Base-by-base conservation (phyloP, 371 early-diverging fungal species). In the Neoconidiobolus thromboides region DNA sequence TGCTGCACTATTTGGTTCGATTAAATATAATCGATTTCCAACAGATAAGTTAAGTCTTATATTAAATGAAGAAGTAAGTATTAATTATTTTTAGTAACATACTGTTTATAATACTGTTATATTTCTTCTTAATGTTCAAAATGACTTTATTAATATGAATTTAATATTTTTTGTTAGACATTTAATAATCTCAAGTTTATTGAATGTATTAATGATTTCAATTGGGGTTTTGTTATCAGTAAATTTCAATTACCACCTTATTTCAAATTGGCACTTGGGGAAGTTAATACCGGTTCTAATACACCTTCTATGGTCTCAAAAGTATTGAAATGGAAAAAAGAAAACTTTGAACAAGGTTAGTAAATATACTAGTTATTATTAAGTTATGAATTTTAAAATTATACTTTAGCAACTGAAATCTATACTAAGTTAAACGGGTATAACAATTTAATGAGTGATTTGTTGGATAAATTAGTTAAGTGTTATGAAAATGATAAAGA, bases 221-320 rank as follows among this genome's bases (percentile, higher is more conserved):
- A 71, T 1, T 93, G 91, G 91, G 86, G 91, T 70, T 78, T 78
- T 63, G 65, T 69, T 1, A 83, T 87, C 0, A 62, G 43, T 3
- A 75, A 78, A 0, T 78, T 91, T 43, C 58, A 63, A 3, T 66
- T 96, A 43, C 93, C 96, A 2, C 84, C 78, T 15, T 68, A 81
- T 0, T 73, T 91, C 15, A 69, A 72, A 2, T 64, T 96, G 60
- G 72, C 85, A 65, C 73, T 96, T 58, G 97, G 89, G 0, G 97
- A 96, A 71, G 83, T 96, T 39, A 85, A 87, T 69, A 82, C 86
- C 6, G 97, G 97, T 43, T 86, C 87, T 61, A 83, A 86, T 75
- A 96, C 97, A 1, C 94, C 93, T 12, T 81, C 84, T 43, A 73
- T 96, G 65, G 96, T 91, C 36, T 76, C 82, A n/a, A 82, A 83